These are phyloP conservation scores for Sarocladiaceae sp. DNA, from an alignment of 2,329 filamentous ascomycete species.

Conservation along the genomic window DNA sequence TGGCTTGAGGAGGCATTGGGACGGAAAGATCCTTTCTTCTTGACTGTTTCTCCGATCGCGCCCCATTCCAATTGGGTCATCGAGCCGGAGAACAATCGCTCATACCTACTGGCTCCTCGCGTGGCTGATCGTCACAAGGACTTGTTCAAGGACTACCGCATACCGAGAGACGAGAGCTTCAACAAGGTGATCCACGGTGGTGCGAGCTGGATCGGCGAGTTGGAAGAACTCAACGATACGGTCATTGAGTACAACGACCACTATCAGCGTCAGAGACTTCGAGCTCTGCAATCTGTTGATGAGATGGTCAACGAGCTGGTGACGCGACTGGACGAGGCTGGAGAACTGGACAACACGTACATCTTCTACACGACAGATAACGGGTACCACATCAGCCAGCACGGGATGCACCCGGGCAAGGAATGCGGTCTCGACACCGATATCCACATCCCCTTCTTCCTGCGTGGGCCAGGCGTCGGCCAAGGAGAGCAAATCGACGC, in stretches of 20 bases:
- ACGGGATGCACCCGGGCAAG: slow-evolving; percentile 46
- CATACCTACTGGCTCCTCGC: neutral
- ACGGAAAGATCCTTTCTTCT: slow-evolving; percentile 45
- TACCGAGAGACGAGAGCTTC: slow-evolving; percentile 59
- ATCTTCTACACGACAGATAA: slow-evolving; percentile 48
- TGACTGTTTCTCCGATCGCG: slow-evolving; percentile 43
- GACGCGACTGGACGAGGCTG: slow-evolving; percentile 21
- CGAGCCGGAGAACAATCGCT: neutral
- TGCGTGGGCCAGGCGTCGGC: slow-evolving; percentile 41
- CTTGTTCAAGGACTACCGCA: slow-evolving; percentile 50
- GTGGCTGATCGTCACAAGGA: slow-evolving; percentile 48
- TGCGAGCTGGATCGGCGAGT: slow-evolving; percentile 35
- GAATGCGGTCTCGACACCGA: slow-evolving; percentile 45
- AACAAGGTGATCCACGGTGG: slow-evolving; percentile 44
- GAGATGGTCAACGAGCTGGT: slow-evolving; percentile 35
- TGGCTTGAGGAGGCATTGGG: slow-evolving; percentile 46
- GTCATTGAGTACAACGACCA: slow-evolving; percentile 28
- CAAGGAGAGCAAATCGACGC: slow-evolving; percentile 26
- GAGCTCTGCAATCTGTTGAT: slow-evolving; percentile 36
- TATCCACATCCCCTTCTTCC: slow-evolving; percentile 43
- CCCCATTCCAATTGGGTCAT: slow-evolving; percentile 17
- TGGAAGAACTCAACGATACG: slow-evolving; percentile 25
- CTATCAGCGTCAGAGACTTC: slow-evolving; percentile 34
- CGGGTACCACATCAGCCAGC: slow-evolving; percentile 47
- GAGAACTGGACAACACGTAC: slow-evolving; percentile 34